Conservation (phyloP, 352 stramenopile species). For the Globisporangium apiculatum region DNA sequence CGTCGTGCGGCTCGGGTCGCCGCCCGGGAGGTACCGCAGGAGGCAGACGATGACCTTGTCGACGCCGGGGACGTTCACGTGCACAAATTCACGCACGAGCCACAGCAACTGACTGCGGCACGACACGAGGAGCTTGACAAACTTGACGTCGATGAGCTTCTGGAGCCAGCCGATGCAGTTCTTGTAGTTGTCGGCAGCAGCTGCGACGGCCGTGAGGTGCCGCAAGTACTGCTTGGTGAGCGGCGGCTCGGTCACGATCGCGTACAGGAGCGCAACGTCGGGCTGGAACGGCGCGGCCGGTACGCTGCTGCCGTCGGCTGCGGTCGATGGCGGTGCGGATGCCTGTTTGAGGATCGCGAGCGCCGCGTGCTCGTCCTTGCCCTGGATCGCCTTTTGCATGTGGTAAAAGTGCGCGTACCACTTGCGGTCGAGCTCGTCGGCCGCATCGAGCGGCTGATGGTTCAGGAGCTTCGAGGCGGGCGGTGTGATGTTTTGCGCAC, state of each 20-base stretch:
- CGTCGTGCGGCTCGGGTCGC: slow-evolving; percentile 60
- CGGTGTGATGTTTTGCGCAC: slow-evolving; percentile 17
- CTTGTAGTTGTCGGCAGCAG: slow-evolving; percentile 53
- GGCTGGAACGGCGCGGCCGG: slow-evolving; percentile 59
- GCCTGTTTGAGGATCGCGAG: slow-evolving; percentile 61
- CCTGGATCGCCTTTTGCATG: slow-evolving; percentile 76
- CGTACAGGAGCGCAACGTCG: slow-evolving; percentile 74
- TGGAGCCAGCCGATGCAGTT: slow-evolving; percentile 71
- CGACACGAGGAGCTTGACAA: slow-evolving; percentile 63
- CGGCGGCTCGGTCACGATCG: slow-evolving; percentile 59
- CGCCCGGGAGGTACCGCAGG: slow-evolving; percentile 62
- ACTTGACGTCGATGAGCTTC: slow-evolving; percentile 80
- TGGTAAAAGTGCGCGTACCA: slow-evolving; percentile 85
- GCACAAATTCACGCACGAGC: slow-evolving; percentile 73
- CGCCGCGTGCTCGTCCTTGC: slow-evolving; percentile 49
- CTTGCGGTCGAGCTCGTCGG: slow-evolving; percentile 79
- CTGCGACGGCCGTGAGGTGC: slow-evolving; percentile 56
- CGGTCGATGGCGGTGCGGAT: slow-evolving; percentile 9
- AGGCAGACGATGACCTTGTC: slow-evolving; percentile 74
- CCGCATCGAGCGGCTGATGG: slow-evolving; percentile 58
- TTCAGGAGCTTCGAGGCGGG: slow-evolving; percentile 71
- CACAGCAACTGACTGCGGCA: slow-evolving; percentile 76
- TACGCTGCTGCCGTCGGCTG: background rate
- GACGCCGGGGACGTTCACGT: slow-evolving; percentile 56
- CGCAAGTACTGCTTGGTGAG: slow-evolving; percentile 70